Conservation (phyloP, 352 stramenopile species). For the Aphanomyces euteiches region DNA sequence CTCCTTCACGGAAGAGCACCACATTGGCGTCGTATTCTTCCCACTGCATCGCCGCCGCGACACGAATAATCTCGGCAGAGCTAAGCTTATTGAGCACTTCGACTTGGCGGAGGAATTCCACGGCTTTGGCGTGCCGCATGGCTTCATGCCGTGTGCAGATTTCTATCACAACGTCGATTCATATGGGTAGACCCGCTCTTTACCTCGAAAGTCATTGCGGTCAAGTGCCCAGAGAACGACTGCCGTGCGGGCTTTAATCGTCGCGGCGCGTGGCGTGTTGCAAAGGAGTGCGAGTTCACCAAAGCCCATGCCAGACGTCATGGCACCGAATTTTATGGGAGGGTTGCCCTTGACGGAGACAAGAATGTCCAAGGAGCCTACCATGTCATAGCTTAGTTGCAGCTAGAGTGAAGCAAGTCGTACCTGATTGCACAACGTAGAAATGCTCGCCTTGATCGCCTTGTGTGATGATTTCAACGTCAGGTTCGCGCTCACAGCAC, state of each 20-base stretch:
- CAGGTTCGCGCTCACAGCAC: conserved; percentile 43
- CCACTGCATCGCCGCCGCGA: conserved; percentile 77
- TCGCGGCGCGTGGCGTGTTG: conserved; percentile 93
- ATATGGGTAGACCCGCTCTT: too few species aligned
- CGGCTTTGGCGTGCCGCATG: conserved; percentile 51
- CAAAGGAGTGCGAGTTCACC: conserved; percentile 97
- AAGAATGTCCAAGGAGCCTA: conserved; percentile 63
- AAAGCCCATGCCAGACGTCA: conserved; percentile 78
- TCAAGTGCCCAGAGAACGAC: conserved; percentile 69
- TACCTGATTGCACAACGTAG: conserved; percentile 51
- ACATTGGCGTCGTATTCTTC: conserved; percentile 58
- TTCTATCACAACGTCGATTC: conserved; percentile 30
- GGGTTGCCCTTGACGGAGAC: conserved; percentile 50
- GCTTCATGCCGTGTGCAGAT: conserved; percentile 73
- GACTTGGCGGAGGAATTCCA: conserved; percentile 54
- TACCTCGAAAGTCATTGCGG: conserved; percentile 55
- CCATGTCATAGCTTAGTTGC: neutral
- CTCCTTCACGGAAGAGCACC: conserved; percentile 64
- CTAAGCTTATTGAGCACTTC: conserved; percentile 69
- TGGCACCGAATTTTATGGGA: conserved; percentile 65
- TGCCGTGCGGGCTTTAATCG: conserved; percentile 67
- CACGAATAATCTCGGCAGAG: conserved; percentile 56
- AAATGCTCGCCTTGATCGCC: conserved; percentile 76
- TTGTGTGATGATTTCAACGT: conserved; percentile 58
- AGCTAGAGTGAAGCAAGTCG: neutral